Evolutionary conservation across 2,329 filamentous ascomycete species (phyloP).

Genomic region (Penicillium aurantiogriseum): DNA sequence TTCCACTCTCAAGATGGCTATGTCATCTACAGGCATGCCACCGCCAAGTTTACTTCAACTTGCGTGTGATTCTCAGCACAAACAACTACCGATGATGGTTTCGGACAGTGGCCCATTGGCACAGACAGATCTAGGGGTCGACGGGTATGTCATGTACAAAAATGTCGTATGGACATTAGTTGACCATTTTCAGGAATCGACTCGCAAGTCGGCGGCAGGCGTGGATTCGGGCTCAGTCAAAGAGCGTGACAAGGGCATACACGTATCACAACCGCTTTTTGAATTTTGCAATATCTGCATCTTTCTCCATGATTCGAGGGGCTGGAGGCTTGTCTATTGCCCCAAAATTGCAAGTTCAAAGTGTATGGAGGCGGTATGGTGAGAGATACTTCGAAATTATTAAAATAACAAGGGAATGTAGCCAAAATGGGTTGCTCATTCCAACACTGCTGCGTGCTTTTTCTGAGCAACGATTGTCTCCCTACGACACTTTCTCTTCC

Average conservation of each 20-base stretch:
- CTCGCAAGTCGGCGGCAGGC: too few species aligned
- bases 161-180: neutral
- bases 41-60: neutral
- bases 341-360: neutral
- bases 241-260: neutral
- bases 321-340: conserved; percentile 13
- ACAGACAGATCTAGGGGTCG: neutral
- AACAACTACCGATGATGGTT: neutral
- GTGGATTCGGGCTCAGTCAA: neutral
- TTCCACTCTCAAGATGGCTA: neutral
- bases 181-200: neutral
- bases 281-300: conserved; percentile 5
- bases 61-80: neutral
- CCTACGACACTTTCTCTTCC: neutral
- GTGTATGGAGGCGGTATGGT: neutral
- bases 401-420: fast-evolving
- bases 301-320: conserved; percentile 3
- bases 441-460: neutral
- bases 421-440: neutral
- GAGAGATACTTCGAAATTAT: neutral
- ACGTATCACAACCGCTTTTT: conserved; percentile 5
- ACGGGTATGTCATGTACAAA: neutral
- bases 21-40: neutral
- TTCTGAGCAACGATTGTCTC: neutral
- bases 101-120: neutral